Percentiles rank a stretch among this genome's conserved stretches.
Conservation (phyloP, 345 rosid species). For the Noccaea caerulescens region DNA sequence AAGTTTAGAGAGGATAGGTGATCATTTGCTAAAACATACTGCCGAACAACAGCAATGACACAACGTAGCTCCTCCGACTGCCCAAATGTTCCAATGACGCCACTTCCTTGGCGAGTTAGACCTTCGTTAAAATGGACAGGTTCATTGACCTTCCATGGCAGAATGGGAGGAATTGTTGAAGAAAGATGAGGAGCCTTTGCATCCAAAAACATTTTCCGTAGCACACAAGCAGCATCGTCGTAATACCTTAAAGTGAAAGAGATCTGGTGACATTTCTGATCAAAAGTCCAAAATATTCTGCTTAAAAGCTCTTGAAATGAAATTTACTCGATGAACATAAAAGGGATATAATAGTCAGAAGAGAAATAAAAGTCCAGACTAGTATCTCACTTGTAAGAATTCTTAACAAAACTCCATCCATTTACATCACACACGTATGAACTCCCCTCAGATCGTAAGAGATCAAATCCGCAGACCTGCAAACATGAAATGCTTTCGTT, state of each 20-base stretch:
- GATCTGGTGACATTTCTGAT: constrained; percentile 25
- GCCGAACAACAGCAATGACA: constrained; percentile 93
- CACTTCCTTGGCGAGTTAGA: constrained; percentile 97
- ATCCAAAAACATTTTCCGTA: constrained; percentile 95
- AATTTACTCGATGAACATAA: constrained; percentile 6
- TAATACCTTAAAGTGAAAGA: constrained; percentile 65
- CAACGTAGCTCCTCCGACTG: constrained; percentile 98
- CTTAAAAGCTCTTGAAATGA: not conserved
- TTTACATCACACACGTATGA: constrained; percentile 99
- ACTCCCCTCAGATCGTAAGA: constrained; percentile 91
- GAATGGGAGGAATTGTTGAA: constrained; percentile 78
- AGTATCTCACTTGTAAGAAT: constrained; percentile 83
- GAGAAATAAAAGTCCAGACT: constrained; percentile 15
- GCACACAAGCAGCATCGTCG: constrained; percentile 97
- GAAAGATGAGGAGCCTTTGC: constrained; percentile 99
- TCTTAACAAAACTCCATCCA: constrained; percentile 99
- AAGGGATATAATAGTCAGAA: constrained; percentile 2
- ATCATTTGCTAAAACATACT: constrained; percentile 60
- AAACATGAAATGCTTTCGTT: constrained; percentile 17
- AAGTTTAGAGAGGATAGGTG: not conserved
- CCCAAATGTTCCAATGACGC: constrained; percentile 90
- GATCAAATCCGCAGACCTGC: constrained; percentile 99
- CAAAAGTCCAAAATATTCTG: constrained; percentile 8
- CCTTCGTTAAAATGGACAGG: constrained; percentile 79
- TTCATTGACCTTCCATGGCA: constrained; percentile 96